Percentiles rank a stretch among this genome's conserved stretches.
These are phyloP conservation scores for Debaryomyces fabryi DNA, from an alignment of 1,139 yeast species.

Conservation along the genomic window DNA sequence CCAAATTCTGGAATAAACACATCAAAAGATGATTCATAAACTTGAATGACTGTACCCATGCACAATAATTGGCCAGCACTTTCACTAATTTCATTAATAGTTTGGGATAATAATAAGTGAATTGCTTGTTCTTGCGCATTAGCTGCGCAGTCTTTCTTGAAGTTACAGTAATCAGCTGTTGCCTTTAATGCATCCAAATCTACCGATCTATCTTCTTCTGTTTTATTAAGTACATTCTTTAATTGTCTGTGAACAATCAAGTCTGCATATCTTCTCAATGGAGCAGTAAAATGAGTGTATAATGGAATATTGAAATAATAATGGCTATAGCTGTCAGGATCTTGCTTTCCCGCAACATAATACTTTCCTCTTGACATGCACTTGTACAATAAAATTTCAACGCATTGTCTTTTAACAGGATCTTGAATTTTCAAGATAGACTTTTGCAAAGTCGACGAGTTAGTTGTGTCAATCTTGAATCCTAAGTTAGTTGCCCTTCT, in stretches of 20 bases:
- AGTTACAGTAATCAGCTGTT: slow-evolving; percentile 88
- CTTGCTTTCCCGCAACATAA: slow-evolving; percentile 85
- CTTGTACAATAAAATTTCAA: slow-evolving; percentile 80
- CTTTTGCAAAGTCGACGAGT: slow-evolving; percentile 71
- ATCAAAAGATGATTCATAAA: slow-evolving; percentile 94
- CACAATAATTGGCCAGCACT: slow-evolving; percentile 80
- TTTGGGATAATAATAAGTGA: slow-evolving; percentile 81
- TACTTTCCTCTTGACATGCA: slow-evolving; percentile 86
- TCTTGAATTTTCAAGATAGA: slow-evolving; percentile 70
- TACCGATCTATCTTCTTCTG: slow-evolving; percentile 18
- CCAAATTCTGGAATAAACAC: slow-evolving; percentile 94
- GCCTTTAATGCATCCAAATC: slow-evolving; percentile 78
- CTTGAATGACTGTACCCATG: slow-evolving; percentile 87
- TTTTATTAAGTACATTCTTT: slow-evolving; percentile 58
- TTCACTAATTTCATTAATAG: slow-evolving; percentile 76
- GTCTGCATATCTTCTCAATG: slow-evolving; percentile 90
- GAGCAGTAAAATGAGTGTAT: slow-evolving; percentile 93
- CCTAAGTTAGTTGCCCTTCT: slow-evolving; percentile 70
- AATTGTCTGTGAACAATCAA: slow-evolving; percentile 90
- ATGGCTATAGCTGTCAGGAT: slow-evolving; percentile 76
- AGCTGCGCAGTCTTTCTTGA: slow-evolving; percentile 92
- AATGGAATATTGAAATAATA: slow-evolving; percentile 81
- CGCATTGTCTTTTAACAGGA: slow-evolving; percentile 65
- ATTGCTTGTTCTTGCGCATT: slow-evolving; percentile 95
- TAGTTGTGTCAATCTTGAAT: slow-evolving; percentile 70